Evolutionary conservation across 371 early-diverging fungal species (phyloP).

Genomic region (Syncephalastrum sp.): DNA sequence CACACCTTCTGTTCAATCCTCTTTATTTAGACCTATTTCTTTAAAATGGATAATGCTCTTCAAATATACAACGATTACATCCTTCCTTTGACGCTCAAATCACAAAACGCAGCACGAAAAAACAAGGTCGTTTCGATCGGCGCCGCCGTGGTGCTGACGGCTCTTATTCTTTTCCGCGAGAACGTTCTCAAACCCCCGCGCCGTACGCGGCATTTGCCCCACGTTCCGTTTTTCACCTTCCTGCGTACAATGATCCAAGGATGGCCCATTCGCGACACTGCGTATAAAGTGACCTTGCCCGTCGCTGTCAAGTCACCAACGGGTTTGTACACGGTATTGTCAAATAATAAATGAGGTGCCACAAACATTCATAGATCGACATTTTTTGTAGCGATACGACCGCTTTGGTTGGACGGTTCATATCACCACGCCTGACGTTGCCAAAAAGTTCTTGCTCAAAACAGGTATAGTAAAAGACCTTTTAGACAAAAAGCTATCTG

Average conservation of each 20-base stretch:
- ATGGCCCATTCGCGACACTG: constrained; percentile 7
- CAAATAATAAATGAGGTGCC: too few relatives aligned
- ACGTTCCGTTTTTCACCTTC: constrained; percentile 6
- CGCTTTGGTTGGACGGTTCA: constrained; percentile 21
- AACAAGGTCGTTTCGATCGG: too few relatives aligned
- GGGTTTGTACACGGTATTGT: constrained; percentile 12
- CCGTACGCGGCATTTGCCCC: constrained; percentile 13
- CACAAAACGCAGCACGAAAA: too few relatives aligned
- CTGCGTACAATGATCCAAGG: background rate
- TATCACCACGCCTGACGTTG: constrained; percentile 19
- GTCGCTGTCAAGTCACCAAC: background rate
- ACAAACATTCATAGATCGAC: background rate
- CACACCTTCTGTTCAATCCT: too few relatives aligned
- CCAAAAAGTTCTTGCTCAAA: constrained; percentile 16
- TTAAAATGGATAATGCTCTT: too few relatives aligned
- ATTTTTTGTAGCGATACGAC: constrained; percentile 3
- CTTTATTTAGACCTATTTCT: too few relatives aligned
- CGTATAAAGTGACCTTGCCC: constrained; percentile 7
- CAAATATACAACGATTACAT: too few relatives aligned
- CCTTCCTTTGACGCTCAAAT: too few relatives aligned
- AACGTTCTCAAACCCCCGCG: background rate
- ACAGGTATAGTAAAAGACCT: constrained; percentile 4
- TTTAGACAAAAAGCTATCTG: background rate
- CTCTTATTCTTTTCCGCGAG: too few relatives aligned
- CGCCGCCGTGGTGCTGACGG: too few relatives aligned